These are phyloP conservation scores for Psilocybe cyanescens DNA, from an alignment of 768 basidiomycete genomes.

Conservation along the genomic window DNA sequence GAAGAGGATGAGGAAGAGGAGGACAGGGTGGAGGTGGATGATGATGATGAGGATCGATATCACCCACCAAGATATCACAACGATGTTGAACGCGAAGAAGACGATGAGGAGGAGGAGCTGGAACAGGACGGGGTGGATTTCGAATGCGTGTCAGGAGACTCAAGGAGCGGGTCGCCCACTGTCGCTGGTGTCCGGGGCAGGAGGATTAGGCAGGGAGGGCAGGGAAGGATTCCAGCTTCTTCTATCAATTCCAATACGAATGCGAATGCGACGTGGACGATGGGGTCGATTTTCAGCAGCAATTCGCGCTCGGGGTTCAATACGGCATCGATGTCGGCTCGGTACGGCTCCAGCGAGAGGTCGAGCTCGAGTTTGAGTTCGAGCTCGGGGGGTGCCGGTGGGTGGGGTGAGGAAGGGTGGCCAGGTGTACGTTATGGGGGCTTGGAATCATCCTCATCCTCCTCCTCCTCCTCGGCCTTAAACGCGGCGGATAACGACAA, in stretches of 20 bases:
- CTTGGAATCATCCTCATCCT: too few species aligned
- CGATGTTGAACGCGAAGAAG: slow-evolving; percentile 30
- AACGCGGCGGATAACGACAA: too few species aligned
- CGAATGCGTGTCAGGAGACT: not conserved
- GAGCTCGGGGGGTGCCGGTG: not conserved
- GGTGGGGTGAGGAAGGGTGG: not conserved
- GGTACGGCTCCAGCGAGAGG: too few species aligned
- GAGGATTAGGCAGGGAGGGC: not conserved
- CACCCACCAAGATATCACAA: too few species aligned
- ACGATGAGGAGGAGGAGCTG: slow-evolving; percentile 2
- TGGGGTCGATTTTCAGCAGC: not conserved
- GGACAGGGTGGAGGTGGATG: slow-evolving; percentile 3
- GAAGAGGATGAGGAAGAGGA: slow-evolving; percentile 14
- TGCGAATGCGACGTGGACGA: not conserved
- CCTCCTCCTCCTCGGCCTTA: not conserved
- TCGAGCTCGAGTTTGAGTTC: too few species aligned
- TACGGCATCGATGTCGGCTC: too few species aligned
- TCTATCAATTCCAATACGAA: not conserved
- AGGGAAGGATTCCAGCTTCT: too few species aligned
- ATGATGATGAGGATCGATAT: slow-evolving; percentile 22
- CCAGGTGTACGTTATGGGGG: not conserved
- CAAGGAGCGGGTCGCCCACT: slow-evolving; percentile 10
- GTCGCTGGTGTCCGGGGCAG: not conserved
- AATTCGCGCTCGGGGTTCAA: too few species aligned
- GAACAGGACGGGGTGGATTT: not conserved